These are phyloP conservation scores for Solanum pinnatisectum DNA, from an alignment of 257 asterid genomes.

Conservation along the genomic window DNA sequence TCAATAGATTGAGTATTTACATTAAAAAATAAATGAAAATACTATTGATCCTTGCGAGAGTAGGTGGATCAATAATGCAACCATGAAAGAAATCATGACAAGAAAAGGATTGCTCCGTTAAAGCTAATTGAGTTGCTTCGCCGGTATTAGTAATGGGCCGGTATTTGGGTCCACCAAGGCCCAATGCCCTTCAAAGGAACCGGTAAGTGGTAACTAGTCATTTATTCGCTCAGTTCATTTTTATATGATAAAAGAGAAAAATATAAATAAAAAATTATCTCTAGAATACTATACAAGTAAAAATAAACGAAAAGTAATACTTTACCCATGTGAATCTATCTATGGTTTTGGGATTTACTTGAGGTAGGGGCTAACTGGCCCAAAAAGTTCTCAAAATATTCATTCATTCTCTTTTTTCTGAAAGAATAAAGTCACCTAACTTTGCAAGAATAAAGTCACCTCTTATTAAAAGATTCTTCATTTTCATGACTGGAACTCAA, in stretches of 20 bases:
- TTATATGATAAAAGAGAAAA: too few species aligned
- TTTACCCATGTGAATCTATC: constrained; percentile 20
- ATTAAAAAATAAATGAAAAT: background rate
- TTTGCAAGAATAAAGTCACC: background rate
- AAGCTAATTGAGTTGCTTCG: background rate
- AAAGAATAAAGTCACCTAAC: background rate
- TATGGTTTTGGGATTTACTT: background rate
- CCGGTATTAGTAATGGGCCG: constrained; percentile 8
- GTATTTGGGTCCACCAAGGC: constrained; percentile 19
- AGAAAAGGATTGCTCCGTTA: background rate
- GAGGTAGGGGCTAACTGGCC: background rate
- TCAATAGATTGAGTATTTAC: accelerated
- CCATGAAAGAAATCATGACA: background rate
- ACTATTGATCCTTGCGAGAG: background rate
- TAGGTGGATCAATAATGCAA: background rate
- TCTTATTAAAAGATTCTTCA: background rate
- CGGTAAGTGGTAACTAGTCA: constrained; percentile 7
- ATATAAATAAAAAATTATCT: too few species aligned
- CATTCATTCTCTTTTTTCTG: background rate
- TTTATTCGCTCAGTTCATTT: too few species aligned
- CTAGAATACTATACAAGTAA: too few species aligned
- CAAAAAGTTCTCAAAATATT: constrained; percentile 1
- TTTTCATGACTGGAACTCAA: background rate
- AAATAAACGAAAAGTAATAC: background rate
- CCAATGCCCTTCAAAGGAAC: background rate